Base-by-base conservation (phyloP, 805 yeast genomes). In the Candida patagonica region DNA sequence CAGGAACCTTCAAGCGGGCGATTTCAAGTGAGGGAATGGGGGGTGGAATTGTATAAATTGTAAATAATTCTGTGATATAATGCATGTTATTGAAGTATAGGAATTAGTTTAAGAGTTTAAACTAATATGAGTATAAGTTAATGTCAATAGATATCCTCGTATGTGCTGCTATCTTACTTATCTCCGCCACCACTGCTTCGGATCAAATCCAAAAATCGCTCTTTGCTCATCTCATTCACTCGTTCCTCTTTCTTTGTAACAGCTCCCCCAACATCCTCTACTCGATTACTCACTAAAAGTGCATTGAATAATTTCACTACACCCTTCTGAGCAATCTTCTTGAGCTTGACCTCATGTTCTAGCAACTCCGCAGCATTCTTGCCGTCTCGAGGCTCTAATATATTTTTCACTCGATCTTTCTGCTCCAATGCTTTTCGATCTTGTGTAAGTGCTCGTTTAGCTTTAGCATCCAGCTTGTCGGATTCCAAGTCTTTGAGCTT, bases 251-350 rank as follows among this genome's bases (percentile, higher is more conserved):
- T 38, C 59, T 66, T 37, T 27, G 47, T 48, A 5, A 50, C 24
- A 19, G 53, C 57, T 13, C 51, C 33, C 1, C 38, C 33, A 2
- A 26, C 27, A 70, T 74, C 20, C 54, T 63, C 76, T n/a, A 54
- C 52, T 9, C 74, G 72, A 60, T 86, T 96, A 1, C 94, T 80
- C 23, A 82, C 70, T 55, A 83, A 69, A 20, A 86, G 77, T 1
- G 94, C 95, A 55, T 83, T 89, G 65, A 80, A 86, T 48, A 84
- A 70, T 56, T 78, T 74, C 6, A 86, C 85, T 10, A 84, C 95
- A 63, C 96, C 96, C 48, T 79, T 68, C 62, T 85, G 94, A 0
- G 95, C 97, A 19, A 77, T 70, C 55, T 86, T 86, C 56, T 81
- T 79, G 52, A 84, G 64, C 45, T 64, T 68, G 47, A 74, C 73